These are phyloP conservation scores for Neurospora sp. DNA, from an alignment of 495 filamentous ascomycete species.

Conservation along the genomic window DNA sequence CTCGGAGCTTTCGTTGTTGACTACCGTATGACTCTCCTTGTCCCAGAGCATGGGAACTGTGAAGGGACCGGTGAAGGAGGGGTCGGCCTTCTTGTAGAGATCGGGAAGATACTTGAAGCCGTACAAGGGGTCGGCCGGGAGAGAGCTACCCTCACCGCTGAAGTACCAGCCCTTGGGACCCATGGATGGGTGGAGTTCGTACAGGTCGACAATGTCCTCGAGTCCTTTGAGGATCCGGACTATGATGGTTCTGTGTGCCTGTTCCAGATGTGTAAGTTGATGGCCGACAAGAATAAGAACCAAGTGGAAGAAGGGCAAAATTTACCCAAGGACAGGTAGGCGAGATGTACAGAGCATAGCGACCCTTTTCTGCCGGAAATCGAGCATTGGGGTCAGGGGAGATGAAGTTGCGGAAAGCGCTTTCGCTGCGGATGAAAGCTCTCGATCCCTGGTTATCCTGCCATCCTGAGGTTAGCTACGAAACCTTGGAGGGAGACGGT, in stretches of 20 bases:
- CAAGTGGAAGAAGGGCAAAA: background rate
- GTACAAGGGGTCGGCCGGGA: conserved; percentile 50
- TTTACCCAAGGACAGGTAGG: conserved; percentile 56
- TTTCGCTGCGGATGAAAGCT: conserved; percentile 36
- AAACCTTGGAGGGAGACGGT: background rate
- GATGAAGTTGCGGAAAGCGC: conserved; percentile 39
- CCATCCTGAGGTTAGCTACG: background rate
- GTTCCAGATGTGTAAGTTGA: background rate
- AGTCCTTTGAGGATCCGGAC: conserved; percentile 56
- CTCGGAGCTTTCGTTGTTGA: conserved; percentile 69
- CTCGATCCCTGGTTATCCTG: background rate
- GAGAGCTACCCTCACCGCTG: conserved; percentile 39
- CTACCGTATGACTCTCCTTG: conserved; percentile 53
- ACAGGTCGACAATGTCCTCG: conserved; percentile 49
- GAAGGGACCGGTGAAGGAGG: conserved; percentile 51
- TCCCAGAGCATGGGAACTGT: conserved; percentile 69
- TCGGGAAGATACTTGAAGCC: conserved; percentile 52
- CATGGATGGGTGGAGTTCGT: conserved; percentile 43
- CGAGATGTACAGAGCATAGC: conserved; percentile 61
- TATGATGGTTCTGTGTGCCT: conserved; percentile 57
- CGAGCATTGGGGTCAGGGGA: conserved; percentile 36
- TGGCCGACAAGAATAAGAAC: background rate
- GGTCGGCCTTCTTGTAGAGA: conserved; percentile 56
- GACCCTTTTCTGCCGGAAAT: conserved; percentile 55
- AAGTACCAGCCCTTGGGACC: conserved; percentile 59